Evolutionary conservation across 345 rosid species (phyloP).

Genomic region (Noccaea caerulescens): DNA sequence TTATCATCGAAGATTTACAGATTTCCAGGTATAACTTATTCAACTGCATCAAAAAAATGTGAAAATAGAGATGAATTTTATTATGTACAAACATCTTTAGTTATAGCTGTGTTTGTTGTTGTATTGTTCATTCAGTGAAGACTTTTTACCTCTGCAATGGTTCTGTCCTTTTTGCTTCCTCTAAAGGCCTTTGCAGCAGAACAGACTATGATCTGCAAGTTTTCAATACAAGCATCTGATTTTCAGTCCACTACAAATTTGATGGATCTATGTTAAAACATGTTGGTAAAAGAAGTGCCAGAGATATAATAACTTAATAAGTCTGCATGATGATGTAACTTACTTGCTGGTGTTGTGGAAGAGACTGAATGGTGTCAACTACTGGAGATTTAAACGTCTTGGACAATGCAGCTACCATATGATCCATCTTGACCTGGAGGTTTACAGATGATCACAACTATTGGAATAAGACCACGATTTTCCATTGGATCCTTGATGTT

Average conservation of each 20-base stretch:
- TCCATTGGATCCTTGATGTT: neutral
- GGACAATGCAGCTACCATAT: constrained; percentile 82
- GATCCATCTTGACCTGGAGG: constrained; percentile 76
- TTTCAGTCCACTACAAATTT: neutral
- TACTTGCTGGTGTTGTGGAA: constrained; percentile 99
- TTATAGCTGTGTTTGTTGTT: constrained; percentile 3
- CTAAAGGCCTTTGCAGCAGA: constrained; percentile 79
- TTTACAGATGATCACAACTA: constrained; percentile 5
- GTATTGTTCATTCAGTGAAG: constrained; percentile 6
- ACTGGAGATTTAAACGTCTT: constrained; percentile 78
- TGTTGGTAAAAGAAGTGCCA: constrained; percentile 10
- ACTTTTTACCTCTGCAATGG: constrained; percentile 63
- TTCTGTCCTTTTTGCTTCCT: constrained; percentile 81
- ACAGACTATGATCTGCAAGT: constrained; percentile 72
- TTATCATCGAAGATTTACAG: constrained; percentile 72
- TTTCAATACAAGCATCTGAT: constrained; percentile 20
- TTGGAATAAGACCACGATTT: neutral
- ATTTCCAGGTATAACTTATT: constrained; percentile 66
- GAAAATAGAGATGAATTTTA: neutral
- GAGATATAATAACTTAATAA: neutral
- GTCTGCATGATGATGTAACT: constrained; percentile 23
- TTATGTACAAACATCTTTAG: neutral
- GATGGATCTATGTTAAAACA: neutral
- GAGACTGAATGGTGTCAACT: constrained; percentile 84
- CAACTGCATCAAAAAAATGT: constrained; percentile 54